Conservation (phyloP, 2,329 filamentous ascomycete genomes). For the Epichloe aotearoae region DNA sequence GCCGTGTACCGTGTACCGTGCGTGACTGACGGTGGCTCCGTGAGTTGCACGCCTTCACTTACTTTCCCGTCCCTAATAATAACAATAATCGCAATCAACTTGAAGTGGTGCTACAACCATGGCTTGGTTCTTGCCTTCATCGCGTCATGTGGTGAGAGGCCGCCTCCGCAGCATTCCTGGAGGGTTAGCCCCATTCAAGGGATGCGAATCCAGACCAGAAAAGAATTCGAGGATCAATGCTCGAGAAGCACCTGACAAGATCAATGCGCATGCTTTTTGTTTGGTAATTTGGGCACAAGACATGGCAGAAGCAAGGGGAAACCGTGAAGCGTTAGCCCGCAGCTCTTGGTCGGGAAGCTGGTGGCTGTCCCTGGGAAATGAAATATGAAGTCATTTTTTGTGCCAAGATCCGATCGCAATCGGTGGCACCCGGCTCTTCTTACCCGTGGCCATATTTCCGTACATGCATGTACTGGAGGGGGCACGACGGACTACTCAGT, state of each 20-base stretch:
- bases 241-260: neutral
- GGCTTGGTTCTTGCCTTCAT: neutral
- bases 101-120: no score
- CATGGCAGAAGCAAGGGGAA: neutral
- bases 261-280: neutral
- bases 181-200: neutral
- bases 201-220: neutral
- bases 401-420: constrained; percentile 3
- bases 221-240: neutral
- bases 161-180: neutral
- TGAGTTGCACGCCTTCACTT: no score
- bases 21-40: neutral
- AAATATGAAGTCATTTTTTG: constrained; percentile 5
- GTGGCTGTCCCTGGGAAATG: constrained; percentile 3
- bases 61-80: no score
- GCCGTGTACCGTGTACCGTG: neutral
- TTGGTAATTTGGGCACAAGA: no score
- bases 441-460: no score
- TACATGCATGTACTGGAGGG: no score
- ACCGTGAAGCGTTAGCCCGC: neutral
- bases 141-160: neutral
- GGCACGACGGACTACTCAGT: no score
- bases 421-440: neutral
- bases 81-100: no score
- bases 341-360: neutral